Percentiles rank a stretch among this genome's conserved stretches.
phyloP scores from a whole-genome alignment of 2,329 filamentous ascomycete genomes.

The Moelleriella libera region DNA sequence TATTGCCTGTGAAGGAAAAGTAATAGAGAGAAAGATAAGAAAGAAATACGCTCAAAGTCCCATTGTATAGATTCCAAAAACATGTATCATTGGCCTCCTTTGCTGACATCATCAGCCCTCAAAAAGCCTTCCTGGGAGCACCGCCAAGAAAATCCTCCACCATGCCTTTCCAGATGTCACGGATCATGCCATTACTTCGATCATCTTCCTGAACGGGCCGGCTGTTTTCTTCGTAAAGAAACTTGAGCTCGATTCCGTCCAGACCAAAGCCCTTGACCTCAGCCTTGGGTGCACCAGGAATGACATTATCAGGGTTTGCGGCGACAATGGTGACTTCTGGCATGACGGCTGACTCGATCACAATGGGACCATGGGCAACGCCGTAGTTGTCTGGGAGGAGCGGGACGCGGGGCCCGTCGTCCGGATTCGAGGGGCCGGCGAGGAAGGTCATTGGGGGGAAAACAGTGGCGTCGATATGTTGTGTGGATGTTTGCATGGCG shows the following conservation, averaged over 20 bases:
- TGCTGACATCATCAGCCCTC: not conserved
- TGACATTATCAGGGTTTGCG: constrained; percentile 36
- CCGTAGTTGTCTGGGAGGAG: constrained; percentile 45
- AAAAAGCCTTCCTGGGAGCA: constrained; percentile 7
- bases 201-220: constrained; percentile 14
- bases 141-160: constrained; percentile 30
- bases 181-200: constrained; percentile 29
- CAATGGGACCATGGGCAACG: constrained; percentile 27
- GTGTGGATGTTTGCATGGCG: constrained; percentile 18
- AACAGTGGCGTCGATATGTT: constrained; percentile 36
- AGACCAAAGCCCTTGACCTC: constrained; percentile 44
- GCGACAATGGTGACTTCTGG: constrained; percentile 42
- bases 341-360: constrained; percentile 24
- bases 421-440: constrained; percentile 14
- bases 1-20: not conserved
- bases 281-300: constrained; percentile 35
- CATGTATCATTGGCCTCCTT: too few species aligned
- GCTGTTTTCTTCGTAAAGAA: constrained; percentile 24
- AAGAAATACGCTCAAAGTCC: constrained; percentile 1
- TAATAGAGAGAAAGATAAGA: not conserved
- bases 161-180: constrained; percentile 41
- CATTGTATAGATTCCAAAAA: too few species aligned
- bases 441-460: constrained; percentile 31
- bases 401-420: constrained; percentile 36
- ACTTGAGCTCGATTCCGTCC: constrained; percentile 41